These are phyloP conservation scores for Juglanconis oblonga DNA, from an alignment of 2,329 filamentous ascomycete species.

Conservation along the genomic window DNA sequence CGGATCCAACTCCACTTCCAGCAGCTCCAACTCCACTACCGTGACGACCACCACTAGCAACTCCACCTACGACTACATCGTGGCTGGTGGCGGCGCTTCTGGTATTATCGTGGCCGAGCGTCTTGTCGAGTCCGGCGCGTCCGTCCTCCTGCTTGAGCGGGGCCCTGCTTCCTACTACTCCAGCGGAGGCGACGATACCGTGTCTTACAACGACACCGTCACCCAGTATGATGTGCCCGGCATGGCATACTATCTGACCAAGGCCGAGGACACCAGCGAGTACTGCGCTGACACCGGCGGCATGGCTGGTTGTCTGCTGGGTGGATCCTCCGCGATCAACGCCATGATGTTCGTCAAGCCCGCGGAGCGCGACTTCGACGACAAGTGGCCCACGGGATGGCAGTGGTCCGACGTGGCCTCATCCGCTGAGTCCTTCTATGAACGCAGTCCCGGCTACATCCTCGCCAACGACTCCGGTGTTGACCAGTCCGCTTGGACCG, in stretches of 20 bases:
- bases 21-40: constrained; percentile 7
- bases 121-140: constrained; percentile 34
- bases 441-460: constrained; percentile 26
- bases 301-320: constrained; percentile 34
- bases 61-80: constrained; percentile 38
- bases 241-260: constrained; percentile 25
- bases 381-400: constrained; percentile 31
- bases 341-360: constrained; percentile 33
- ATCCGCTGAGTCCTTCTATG: constrained; percentile 26
- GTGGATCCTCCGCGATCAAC: constrained; percentile 34
- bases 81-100: constrained; percentile 35
- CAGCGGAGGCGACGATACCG: constrained; percentile 28
- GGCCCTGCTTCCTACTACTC: constrained; percentile 32
- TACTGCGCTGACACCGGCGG: constrained; percentile 35
- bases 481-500: constrained; percentile 18
- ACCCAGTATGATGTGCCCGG: constrained; percentile 31
- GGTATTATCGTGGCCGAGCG: constrained; percentile 34
- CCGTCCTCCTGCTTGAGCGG: constrained; percentile 37
- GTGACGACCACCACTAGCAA: constrained; percentile 28
- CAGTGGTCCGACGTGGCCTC: constrained; percentile 25
- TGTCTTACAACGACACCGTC: constrained; percentile 32
- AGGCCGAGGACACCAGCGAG: constrained; percentile 20
- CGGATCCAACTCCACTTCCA: background rate
- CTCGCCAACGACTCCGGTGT: constrained; percentile 23
- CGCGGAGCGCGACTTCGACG: constrained; percentile 28